A percentile compares a stretch with the other conserved stretches of the same genome.
Conservation (phyloP, 2,329 filamentous ascomycete species). For the Arthroderma uncinatum region DNA sequence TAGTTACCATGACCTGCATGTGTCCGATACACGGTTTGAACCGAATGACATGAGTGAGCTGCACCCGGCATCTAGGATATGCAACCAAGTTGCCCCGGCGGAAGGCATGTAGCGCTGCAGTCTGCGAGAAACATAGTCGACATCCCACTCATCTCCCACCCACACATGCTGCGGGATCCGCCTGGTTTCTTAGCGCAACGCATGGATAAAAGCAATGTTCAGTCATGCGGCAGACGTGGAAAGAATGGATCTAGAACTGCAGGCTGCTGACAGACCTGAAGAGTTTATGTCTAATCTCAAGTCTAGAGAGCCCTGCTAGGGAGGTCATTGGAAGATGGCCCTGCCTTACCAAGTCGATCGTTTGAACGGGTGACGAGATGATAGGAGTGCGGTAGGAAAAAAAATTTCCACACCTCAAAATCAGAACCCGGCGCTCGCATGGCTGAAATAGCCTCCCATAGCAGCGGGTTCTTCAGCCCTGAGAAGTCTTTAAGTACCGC, state of each 20-base stretch:
- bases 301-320: not conserved
- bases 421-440: not conserved
- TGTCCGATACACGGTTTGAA: not conserved
- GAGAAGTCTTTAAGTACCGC: not conserved
- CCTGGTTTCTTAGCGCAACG: not conserved
- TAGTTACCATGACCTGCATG: not conserved
- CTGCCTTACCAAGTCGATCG: not conserved
- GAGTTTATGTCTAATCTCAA: not conserved
- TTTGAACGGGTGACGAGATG: not conserved
- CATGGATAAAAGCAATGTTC: constrained; percentile 5
- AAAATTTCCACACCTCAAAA: not conserved
- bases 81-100: not conserved
- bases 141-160: not conserved
- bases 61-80: not conserved
- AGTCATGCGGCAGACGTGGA: not conserved
- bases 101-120: not conserved
- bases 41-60: not conserved
- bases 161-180: not conserved
- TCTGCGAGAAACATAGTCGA: not conserved
- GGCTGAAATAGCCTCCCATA: not conserved
- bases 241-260: constrained; percentile 2
- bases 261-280: not conserved
- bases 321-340: not conserved
- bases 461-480: not conserved
- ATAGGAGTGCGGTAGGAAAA: not conserved